These are phyloP conservation scores for Phytomonas sp. DNA, from an alignment of 208 protist species.

Conservation along the genomic window DNA sequence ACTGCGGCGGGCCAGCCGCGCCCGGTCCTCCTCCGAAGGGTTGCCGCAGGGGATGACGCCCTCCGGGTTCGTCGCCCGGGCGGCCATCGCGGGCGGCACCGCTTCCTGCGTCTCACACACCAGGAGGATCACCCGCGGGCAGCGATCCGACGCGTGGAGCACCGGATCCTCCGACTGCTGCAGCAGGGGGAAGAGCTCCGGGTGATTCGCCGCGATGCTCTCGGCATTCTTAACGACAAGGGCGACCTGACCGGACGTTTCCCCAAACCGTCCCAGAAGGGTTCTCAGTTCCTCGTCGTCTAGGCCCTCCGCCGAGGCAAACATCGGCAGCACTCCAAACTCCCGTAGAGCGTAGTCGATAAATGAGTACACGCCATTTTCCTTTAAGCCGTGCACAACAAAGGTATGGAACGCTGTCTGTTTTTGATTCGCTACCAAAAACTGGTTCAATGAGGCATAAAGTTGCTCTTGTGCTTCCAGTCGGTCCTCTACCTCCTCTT, in stretches of 20 bases:
- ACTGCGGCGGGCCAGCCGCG: conserved; percentile 15
- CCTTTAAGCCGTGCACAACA: conserved; percentile 58
- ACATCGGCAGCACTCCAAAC: conserved; percentile 31
- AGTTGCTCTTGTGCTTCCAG: not conserved
- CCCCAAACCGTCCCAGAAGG: conserved; percentile 25
- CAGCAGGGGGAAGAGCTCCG: conserved; percentile 40
- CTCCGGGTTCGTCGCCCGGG: conserved; percentile 47
- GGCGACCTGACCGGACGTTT: conserved; percentile 17
- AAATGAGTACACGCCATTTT: conserved; percentile 50
- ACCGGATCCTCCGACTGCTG: conserved; percentile 1
- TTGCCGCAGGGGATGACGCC: conserved; percentile 68
- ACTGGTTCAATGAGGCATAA: not conserved
- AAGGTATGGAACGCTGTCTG: conserved; percentile 19
- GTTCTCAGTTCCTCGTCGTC: conserved; percentile 29
- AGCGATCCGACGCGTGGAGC: not conserved
- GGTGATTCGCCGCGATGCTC: conserved; percentile 18
- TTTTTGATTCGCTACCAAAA: not conserved
- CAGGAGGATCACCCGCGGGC: conserved; percentile 35
- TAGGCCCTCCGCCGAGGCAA: conserved; percentile 33
- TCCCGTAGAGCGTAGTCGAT: conserved; percentile 26
- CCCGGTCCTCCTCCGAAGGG: conserved; percentile 57
- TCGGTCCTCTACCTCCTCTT: not conserved
- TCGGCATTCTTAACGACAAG: conserved; percentile 62
- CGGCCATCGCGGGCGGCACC: conserved; percentile 53
- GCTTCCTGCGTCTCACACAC: conserved; percentile 66